Percentiles rank a stretch among this genome's conserved stretches.
phyloP scores from a whole-genome alignment of 768 basidiomycete genomes.

The Suillus spraguei region DNA sequence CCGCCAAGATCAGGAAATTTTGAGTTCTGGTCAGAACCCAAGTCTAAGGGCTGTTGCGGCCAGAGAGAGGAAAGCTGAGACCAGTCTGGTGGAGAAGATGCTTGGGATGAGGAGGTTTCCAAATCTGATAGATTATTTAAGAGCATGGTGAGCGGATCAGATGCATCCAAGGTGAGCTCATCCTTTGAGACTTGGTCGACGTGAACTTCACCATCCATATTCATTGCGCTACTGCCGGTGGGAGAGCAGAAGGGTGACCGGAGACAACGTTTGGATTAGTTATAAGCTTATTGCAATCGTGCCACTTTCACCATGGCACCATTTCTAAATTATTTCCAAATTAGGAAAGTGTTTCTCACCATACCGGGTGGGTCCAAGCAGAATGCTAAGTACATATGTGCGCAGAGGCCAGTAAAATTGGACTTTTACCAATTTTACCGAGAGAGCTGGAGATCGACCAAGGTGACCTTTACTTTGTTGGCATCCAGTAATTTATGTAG shows the following conservation, averaged over 20 bases:
- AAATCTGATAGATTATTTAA: slow-evolving; percentile 45
- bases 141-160: slow-evolving; percentile 61
- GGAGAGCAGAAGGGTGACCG: not conserved
- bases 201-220: not conserved
- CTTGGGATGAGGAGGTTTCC: slow-evolving; percentile 34
- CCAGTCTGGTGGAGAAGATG: slow-evolving; percentile 50
- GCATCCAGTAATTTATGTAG: no score
- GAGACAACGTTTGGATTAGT: not conserved
- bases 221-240: not conserved
- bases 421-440: no score
- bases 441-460: no score
- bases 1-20: slow-evolving; percentile 42
- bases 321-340: slow-evolving; percentile 22
- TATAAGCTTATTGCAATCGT: slow-evolving; percentile 17
- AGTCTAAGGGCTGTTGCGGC: slow-evolving; percentile 27
- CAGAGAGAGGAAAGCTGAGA: slow-evolving; percentile 54
- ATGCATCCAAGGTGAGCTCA: slow-evolving; percentile 45
- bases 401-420: no score
- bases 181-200: slow-evolving; percentile 10
- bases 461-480: no score
- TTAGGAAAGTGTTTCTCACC: slow-evolving; percentile 30
- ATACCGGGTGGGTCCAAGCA: no score
- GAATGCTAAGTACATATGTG: no score
- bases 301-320: slow-evolving; percentile 29
- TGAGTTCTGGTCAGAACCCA: slow-evolving; percentile 18